Evolutionary conservation across 345 rosid genomes (phyloP).

Genomic region (Populus ilicifolia): DNA sequence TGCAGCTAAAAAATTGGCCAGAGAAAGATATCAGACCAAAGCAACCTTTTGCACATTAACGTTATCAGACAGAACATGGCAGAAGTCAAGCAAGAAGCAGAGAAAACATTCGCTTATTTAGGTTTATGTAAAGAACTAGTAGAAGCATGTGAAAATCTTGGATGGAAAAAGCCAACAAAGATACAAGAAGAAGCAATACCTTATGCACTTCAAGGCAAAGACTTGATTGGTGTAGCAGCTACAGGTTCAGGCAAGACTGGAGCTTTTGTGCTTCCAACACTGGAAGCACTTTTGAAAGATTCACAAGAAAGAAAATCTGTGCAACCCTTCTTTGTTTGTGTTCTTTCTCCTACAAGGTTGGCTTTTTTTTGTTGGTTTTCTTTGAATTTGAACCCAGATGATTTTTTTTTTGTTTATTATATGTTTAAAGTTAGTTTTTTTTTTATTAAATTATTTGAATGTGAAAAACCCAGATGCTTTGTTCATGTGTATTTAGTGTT

Average conservation of each 20-base stretch:
- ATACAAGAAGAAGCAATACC: slow-evolving; percentile 87
- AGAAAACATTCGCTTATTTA: slow-evolving; percentile 60
- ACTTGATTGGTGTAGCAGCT: slow-evolving; percentile 88
- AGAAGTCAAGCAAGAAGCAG: slow-evolving; percentile 51
- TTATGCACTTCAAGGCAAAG: slow-evolving; percentile 85
- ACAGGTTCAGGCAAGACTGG: slow-evolving; percentile 97
- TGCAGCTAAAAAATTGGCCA: too few species aligned
- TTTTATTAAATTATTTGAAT: too few species aligned
- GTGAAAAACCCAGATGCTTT: too few species aligned
- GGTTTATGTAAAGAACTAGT: slow-evolving; percentile 67
- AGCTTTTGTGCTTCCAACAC: slow-evolving; percentile 89
- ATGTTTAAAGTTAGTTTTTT: too few species aligned
- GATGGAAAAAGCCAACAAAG: slow-evolving; percentile 73
- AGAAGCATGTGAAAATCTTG: slow-evolving; percentile 66
- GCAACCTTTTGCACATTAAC: too few species aligned
- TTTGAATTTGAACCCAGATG: neutral
- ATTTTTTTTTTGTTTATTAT: too few species aligned
- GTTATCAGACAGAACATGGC: neutral
- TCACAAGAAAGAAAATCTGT: slow-evolving; percentile 44
- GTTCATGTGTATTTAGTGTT: too few species aligned
- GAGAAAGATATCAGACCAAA: too few species aligned
- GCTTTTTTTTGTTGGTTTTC: neutral
- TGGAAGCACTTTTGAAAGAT: slow-evolving; percentile 67
- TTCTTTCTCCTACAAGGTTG: slow-evolving; percentile 89
- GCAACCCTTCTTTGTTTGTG: slow-evolving; percentile 81